Evolutionary conservation across 345 rosid species (phyloP).

Genomic region (Euphorbia pulcherrima): DNA sequence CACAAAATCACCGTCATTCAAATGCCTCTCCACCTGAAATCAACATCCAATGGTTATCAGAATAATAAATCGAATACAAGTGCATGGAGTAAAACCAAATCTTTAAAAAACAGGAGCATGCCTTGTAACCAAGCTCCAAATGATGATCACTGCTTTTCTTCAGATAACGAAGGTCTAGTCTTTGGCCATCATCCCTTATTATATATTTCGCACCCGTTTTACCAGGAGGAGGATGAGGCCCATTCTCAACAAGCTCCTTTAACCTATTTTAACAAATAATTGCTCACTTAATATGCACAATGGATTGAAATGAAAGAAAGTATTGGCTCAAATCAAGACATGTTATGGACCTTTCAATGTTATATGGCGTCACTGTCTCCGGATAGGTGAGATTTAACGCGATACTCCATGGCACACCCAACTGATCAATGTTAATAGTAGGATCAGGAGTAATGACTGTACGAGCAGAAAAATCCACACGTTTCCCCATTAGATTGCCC

Average conservation of each 20-base stretch:
- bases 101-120: slow-evolving; percentile 10
- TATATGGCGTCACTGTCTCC: slow-evolving; percentile 93
- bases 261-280: slow-evolving; percentile 41
- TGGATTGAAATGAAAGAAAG: background rate
- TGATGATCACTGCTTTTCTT: slow-evolving; percentile 99
- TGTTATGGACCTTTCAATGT: slow-evolving; percentile 70
- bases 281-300: slow-evolving; percentile 2
- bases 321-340: background rate
- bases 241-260: slow-evolving; percentile 92
- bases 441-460: slow-evolving; percentile 99
- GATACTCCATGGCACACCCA: slow-evolving; percentile 98
- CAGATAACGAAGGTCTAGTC: slow-evolving; percentile 94
- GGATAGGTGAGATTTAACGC: slow-evolving; percentile 93
- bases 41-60: slow-evolving; percentile 6
- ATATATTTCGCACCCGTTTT: slow-evolving; percentile 96
- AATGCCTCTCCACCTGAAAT: slow-evolving; percentile 90
- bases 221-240: slow-evolving; percentile 98
- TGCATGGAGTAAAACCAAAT: background rate
- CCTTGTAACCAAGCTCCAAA: slow-evolving; percentile 97
- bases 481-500: slow-evolving; percentile 95
- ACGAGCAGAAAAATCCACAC: slow-evolving; percentile 97
- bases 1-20: slow-evolving; percentile 86
- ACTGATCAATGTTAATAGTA: slow-evolving; percentile 81
- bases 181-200: slow-evolving; percentile 96
- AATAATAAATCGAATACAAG: background rate